phyloP scores from a whole-genome alignment of 352 stramenopile species.

The Phytophthora ohioensis region DNA sequence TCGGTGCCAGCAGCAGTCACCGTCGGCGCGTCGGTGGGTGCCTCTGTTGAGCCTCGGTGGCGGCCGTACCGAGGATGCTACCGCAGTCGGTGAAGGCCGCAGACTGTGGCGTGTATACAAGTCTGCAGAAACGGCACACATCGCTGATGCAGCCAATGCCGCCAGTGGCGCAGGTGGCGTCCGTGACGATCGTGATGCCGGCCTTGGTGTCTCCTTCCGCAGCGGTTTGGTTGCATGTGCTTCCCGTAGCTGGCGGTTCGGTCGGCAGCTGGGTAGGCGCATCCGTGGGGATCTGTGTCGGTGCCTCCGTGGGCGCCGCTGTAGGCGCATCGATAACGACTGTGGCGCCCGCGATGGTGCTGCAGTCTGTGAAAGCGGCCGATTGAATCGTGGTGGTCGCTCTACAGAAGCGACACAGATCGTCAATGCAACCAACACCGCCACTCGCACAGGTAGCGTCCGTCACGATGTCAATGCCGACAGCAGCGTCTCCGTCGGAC shows the following conservation, averaged over 20 bases:
- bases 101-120: constrained; percentile 34
- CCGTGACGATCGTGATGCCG: constrained; percentile 44
- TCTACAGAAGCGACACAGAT: constrained; percentile 52
- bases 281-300: neutral
- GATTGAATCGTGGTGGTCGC: constrained; percentile 41
- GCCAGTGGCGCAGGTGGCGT: constrained; percentile 34
- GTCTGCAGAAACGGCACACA: constrained; percentile 46
- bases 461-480: constrained; percentile 43
- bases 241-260: neutral
- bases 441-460: constrained; percentile 37
- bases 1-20: neutral
- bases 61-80: constrained; percentile 7
- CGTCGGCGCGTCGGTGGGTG: neutral
- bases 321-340: neutral
- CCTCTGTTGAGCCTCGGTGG: neutral
- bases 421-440: constrained; percentile 48
- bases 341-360: constrained; percentile 8
- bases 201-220: constrained; percentile 24
- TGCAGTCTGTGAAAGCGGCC: constrained; percentile 32
- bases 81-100: constrained; percentile 36
- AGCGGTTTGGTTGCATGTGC: constrained; percentile 23
- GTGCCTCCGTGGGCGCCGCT: constrained; percentile 1
- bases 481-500: constrained; percentile 27
- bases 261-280: constrained; percentile 11
- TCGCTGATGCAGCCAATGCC: constrained; percentile 44